Percentiles rank a stretch among this genome's conserved stretches.
These are phyloP conservation scores for Trichoderma polysporum DNA, from an alignment of 2,329 filamentous ascomycete genomes.

Conservation along the genomic window DNA sequence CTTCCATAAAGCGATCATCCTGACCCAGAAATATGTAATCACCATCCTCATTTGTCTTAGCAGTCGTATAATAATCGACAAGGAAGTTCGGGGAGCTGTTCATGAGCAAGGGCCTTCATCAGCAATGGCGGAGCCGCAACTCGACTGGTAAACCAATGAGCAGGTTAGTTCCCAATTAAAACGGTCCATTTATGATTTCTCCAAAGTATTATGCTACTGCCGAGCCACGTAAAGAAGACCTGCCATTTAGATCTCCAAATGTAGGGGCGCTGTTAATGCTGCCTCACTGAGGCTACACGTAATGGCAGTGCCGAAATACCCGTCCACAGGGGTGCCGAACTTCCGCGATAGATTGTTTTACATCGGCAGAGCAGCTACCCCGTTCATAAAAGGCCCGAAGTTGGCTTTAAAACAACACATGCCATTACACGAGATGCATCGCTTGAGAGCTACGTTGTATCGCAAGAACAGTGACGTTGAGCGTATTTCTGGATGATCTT, in stretches of 20 bases:
- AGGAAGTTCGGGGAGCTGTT: background rate
- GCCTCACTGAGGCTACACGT: background rate
- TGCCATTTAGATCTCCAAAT: conserved; percentile 8
- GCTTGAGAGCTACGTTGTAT: background rate
- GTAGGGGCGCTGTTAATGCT: conserved; percentile 1
- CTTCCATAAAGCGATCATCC: background rate
- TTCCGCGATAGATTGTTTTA: conserved; percentile 8
- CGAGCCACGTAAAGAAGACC: background rate
- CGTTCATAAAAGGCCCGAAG: conserved; percentile 16
- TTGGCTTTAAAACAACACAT: background rate
- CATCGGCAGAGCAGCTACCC: background rate
- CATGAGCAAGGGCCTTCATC: background rate
- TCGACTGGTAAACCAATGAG: background rate
- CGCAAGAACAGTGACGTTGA: background rate
- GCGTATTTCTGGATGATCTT: background rate
- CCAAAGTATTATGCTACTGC: background rate
- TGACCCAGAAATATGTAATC: background rate
- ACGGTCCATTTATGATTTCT: background rate
- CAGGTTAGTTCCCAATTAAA: background rate
- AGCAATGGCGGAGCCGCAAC: background rate
- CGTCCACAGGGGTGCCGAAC: conserved; percentile 14
- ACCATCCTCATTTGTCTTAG: conserved; percentile 17
- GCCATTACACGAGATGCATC: background rate
- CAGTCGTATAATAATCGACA: background rate
- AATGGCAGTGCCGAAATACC: conserved; percentile 14